Conservation (phyloP, 2,329 filamentous ascomycete genomes). For the Pseudogymnoascus sp. region DNA sequence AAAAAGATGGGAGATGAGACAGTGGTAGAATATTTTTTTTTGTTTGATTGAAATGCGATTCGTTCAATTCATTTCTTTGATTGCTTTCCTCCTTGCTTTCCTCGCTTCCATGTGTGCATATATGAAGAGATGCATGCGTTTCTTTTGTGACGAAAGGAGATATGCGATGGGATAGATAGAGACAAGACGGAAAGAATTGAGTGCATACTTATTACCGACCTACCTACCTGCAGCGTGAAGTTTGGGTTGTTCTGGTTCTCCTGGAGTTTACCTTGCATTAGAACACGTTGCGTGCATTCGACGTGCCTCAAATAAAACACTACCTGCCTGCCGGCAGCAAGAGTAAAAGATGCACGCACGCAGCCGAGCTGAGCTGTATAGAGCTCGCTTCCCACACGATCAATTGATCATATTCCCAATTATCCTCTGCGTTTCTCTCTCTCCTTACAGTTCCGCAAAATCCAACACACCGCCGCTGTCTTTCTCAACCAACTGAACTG, state of each 20-base stretch:
- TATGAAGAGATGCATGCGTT: background rate
- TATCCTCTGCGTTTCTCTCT: background rate
- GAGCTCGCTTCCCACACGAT: background rate
- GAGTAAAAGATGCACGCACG: background rate
- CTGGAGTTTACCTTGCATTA: background rate
- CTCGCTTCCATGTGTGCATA: background rate
- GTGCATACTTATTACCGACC: background rate
- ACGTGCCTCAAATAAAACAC: background rate
- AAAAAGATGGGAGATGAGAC: background rate
- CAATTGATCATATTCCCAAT: background rate
- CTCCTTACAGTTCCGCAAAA: background rate
- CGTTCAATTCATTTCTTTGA: background rate
- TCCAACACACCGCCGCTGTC: background rate
- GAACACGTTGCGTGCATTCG: background rate
- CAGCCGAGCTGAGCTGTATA: background rate
- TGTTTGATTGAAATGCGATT: background rate
- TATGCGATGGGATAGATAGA: background rate
- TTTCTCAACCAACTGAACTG: background rate
- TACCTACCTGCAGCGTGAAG: background rate
- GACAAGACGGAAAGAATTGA: background rate
- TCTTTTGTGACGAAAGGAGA: background rate
- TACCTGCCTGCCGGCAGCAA: background rate
- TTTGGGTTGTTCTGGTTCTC: background rate
- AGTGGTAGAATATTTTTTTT: background rate
- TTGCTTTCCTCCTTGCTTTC: background rate